Evolutionary conservation across 2,329 filamentous ascomycete species (phyloP), one percentile per base, ranked within the genome.

Genomic region (Chrysoporthe austroafricana): DNA sequence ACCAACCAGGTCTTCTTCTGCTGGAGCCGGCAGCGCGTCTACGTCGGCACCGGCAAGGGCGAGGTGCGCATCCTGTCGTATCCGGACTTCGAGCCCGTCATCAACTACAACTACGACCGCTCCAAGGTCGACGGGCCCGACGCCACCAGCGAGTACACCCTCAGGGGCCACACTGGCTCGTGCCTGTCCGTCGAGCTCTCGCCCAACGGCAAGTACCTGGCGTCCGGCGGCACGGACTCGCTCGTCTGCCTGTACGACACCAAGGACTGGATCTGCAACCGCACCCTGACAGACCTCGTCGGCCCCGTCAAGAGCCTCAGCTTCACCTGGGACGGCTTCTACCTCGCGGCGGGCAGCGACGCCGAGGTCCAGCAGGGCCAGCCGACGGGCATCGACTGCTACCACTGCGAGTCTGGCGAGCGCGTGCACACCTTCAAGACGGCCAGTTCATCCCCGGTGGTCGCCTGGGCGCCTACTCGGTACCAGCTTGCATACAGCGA

Each of bases 191-290:
- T 88, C 14, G 89, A 90, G 70, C 80, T 94, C 73, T 91, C 91
- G 70, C 91, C 92, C 0, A 88, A 86, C 57, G 91, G 89, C 52
- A 84, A 88, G 54, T 91, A 89, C 74, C 82, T 95, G 57, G 92
- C 92, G 0, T 91, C 91, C 0, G 92, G 91, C 42, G 91, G 91
- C 11, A 88, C 89, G 11, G 92, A 95, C 74, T 91, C 90, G 1
- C 85, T 93, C 62, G 90, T 94, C 71, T 85, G 90, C 5, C 81
- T 95, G 3, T 95, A 91, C 90, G 91, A 94, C 73, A 94, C 91
- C 3, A 84, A 85, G 52, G 89, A 92, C 72, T 94, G 91, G 90
- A 87, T 92, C 66, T 94, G 91, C 74, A 86, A 90, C 73, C 85
- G 89, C 69, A 93, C 91, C 1, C 82, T 94, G 54, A 88, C 88